phyloP scores from a whole-genome alignment of 176 grass and related monocot genomes.

The Oryza coarctata region DNA sequence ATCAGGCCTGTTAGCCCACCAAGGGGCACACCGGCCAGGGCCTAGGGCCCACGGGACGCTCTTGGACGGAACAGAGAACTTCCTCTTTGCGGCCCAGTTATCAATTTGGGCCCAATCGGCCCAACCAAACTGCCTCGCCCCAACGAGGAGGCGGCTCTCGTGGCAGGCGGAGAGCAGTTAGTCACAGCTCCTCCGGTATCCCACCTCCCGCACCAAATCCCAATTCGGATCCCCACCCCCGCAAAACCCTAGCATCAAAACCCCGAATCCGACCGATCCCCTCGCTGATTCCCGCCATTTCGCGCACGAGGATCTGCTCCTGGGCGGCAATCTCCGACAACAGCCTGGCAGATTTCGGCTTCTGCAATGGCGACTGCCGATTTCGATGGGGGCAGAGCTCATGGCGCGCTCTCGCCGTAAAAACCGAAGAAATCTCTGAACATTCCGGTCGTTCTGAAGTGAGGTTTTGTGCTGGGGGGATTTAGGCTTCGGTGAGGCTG shows the following conservation, averaged over 20 bases:
- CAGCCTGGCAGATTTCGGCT: neutral
- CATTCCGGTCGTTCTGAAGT: neutral
- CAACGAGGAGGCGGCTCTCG: neutral
- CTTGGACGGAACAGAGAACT: too few species aligned
- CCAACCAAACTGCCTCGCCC: neutral
- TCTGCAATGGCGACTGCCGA: neutral
- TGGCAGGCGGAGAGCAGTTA: constrained; percentile 15
- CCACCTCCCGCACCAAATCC: neutral
- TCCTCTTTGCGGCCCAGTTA: too few species aligned
- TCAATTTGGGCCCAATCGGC: neutral
- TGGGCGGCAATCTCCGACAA: neutral
- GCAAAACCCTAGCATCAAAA: constrained; percentile 32
- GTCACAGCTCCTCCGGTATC: neutral
- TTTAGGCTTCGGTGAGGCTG: neutral
- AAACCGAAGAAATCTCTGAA: neutral
- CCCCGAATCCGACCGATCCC: neutral
- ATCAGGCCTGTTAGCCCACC: too few species aligned
- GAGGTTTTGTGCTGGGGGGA: neutral
- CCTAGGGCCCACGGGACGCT: too few species aligned
- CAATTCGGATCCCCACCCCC: constrained; percentile 1
- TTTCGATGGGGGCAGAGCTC: neutral
- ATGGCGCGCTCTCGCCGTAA: too few species aligned
- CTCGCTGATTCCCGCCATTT: constrained; percentile 30
- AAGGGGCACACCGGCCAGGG: too few species aligned
- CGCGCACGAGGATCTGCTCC: neutral